Base-by-base conservation (phyloP, 495 filamentous ascomycete species). In the Parachaetomium inaequale region DNA sequence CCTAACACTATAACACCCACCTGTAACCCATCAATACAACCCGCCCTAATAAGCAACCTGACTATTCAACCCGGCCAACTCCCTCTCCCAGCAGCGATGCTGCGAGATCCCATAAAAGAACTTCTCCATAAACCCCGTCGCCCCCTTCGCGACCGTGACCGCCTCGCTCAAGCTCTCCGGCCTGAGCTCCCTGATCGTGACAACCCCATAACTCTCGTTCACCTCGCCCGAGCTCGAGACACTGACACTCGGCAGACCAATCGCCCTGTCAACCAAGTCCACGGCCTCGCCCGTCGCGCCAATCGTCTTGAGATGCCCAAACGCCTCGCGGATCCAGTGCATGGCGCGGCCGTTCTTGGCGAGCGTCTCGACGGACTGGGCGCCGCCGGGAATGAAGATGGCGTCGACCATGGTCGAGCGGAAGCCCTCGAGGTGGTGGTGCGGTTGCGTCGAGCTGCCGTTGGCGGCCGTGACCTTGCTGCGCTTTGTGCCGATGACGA, bases 371-470 rank as follows among this genome's bases (percentile, higher is more conserved):
- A 80, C 62, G 14, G 88, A 80, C 58, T 91, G 79, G 0, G 80
- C 78, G 0, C 91, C 91, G 19, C 90, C 89, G 19, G 90, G 90
- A 21, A 96, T 78, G 69, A 92, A 93, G 31, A 91, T 70, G 1
- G 91, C 86, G 69, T 96, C 93, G 65, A 96, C 93, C 76, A 96
- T 83, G 4, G 91, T 96, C 4, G 86, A 90, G 40, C 91, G 87
- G 85, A 88, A 85, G 5, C 88, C 91, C 55, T 91, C 85, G 61
- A 94, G 84, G 68, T 93, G 88, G 68, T 96, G 90, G 63, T 94
- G 88, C 0, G 93, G 85, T 31, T 81, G 75, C 0, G 90, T 77
- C 17, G 83, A 86, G 50, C 82, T 76, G 63, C 81, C 80, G 26
- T 80, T 82, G 0, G 79, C 81, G 12, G 89, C 78, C 25, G 77